Base-by-base conservation (phyloP, 2,329 filamentous ascomycete genomes). In the Aspergillus luchuensis region DNA sequence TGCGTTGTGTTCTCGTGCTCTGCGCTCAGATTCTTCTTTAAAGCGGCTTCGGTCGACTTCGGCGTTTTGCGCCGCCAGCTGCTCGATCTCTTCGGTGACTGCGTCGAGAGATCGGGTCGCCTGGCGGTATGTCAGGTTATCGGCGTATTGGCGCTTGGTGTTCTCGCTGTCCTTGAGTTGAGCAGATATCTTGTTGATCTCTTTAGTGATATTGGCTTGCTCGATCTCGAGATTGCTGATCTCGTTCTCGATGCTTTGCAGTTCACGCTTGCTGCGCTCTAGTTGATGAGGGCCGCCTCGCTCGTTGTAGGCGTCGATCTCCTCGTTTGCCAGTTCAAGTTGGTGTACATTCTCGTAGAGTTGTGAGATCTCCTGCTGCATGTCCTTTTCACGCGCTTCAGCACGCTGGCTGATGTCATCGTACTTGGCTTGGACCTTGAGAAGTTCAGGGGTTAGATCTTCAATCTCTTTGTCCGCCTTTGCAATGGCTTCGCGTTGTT, bases 91-190 rank as follows among this genome's bases (percentile, higher is more conserved):
- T 17, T 76, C 74, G 57, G 85, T 80, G 6, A 97, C 84, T 4
- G 80, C 80, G 45, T 91, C 84, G 2, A 97, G 82, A 39, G 88
- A 84, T 57, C 87, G 85, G 58, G 87, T 82, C 62, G 91, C 89
- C 72, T 89, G 89, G 60, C 95, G 90, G 74, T 92, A 97, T 63
- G 88, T 88, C 55, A 98, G 80, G 69, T 99, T 99, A 73, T 98
- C 92, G 21, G 83, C 83, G 67, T 99, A 97, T 65, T 91, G 92
- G 69, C 91, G 89, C 78, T 92, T 94, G 58, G 89, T 93, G 60
- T 89, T 87, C 65, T 93, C 90, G 59, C 91, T 90, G 70, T 92
- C 91, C 68, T 88, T 87, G 55, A 93, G 84, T 56, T 92, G 89
- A 52, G 90, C 85, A 65, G 90, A 89, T 54, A 97, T 84, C 67